Evolutionary conservation across 2,329 filamentous ascomycete genomes (phyloP), one percentile per base, ranked within the genome.

Genomic region (Diaporthe sp.): DNA sequence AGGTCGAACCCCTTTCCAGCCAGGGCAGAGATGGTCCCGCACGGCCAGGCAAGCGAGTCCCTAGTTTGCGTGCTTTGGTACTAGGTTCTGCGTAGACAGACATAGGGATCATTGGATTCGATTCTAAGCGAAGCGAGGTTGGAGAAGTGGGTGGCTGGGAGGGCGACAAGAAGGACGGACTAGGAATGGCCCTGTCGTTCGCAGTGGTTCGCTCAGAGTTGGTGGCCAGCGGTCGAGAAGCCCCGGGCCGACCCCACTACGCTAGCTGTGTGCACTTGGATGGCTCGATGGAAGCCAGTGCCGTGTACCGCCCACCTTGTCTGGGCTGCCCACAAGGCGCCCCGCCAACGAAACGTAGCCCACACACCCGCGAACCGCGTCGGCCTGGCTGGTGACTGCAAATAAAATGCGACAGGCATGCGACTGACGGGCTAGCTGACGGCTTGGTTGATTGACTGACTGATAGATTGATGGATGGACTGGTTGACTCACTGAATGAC

Each of bases 121-220:
- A 66, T 35, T 35, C 28, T 33, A 33, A 50, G 40, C 60, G 60
- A 66, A 25, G 60, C 42, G 45, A 40, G 64, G 19, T 38, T 52
- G 30, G 64, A 67, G 30, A 67, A 67, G 45, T 67, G 64, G 64
- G 64, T 67, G 64, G 64, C 64, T 67, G 64, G 64, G 61, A 28
- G n/a, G 42, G 30, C 61, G 45, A 25, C 45, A 5, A 38, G 61
- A 38, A 25, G 61, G 40, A 67, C 64, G 64, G 64, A 67, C 64
- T 67, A 33, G 64, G 64, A 28, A 67, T 52, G 64, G 64, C 64
- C 64, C 30, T 67, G 64, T 52, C 42, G 30, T 38, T 38, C 12
- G 45, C 33, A 38, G 28, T 30, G 17, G 60, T 64, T 45, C 58
- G n/a, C 15, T 30, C 38, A n/a, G 5, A 45, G 40, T 47, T 47